Percentiles rank a stretch among this genome's conserved stretches.
These are phyloP conservation scores for Tricholoma matsutake DNA, from an alignment of 768 basidiomycete species.

Conservation along the genomic window DNA sequence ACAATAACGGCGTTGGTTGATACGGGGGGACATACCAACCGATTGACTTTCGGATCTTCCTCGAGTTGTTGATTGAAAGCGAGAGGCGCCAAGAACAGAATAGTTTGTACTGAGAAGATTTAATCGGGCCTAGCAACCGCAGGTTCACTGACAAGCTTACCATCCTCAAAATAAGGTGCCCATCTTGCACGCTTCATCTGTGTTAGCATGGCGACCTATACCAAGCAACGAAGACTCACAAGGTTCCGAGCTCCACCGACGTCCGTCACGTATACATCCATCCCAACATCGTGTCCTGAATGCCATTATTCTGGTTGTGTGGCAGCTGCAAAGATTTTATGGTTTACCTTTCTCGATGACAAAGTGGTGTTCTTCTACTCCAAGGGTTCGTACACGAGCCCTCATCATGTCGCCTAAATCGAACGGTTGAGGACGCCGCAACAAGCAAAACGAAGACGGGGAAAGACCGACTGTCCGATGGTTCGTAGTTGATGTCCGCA, in stretches of 20 bases:
- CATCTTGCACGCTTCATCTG: slow-evolving; percentile 56
- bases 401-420: slow-evolving; percentile 66
- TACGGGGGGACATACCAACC: slow-evolving; percentile 42
- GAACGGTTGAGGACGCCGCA: slow-evolving; percentile 3
- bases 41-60: slow-evolving; percentile 62
- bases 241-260: slow-evolving; percentile 63
- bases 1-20: neutral
- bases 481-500: slow-evolving; percentile 50
- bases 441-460: neutral
- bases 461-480: slow-evolving; percentile 55
- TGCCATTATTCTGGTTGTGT: neutral
- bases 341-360: slow-evolving; percentile 50
- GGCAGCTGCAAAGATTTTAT: neutral
- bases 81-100: slow-evolving; percentile 80
- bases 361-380: slow-evolving; percentile 71
- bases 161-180: slow-evolving; percentile 78
- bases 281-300: slow-evolving; percentile 35
- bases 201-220: neutral
- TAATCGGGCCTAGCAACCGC: neutral
- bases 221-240: slow-evolving; percentile 23
- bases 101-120: slow-evolving; percentile 55
- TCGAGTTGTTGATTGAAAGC: slow-evolving; percentile 72
- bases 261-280: slow-evolving; percentile 67
- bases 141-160: slow-evolving; percentile 23
- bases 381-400: slow-evolving; percentile 69